Conservation (phyloP, 1,284 basidiomycete species). For the Puccinia hordei region DNA sequence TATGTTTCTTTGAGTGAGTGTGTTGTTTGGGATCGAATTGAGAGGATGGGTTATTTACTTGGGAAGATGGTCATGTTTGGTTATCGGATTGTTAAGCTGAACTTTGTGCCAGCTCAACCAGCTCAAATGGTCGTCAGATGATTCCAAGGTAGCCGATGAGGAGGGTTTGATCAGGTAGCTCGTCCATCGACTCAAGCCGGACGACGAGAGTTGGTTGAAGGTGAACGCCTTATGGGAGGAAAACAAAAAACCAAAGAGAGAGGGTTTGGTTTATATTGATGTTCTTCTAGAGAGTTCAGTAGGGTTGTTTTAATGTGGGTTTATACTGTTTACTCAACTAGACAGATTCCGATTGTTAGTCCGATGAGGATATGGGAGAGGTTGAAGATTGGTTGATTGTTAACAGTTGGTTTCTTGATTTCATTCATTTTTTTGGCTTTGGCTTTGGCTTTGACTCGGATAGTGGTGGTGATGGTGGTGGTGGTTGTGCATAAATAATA, state of each 20-base stretch:
- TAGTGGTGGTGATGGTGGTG: not conserved
- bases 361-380: constrained; percentile 13
- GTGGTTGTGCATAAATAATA: too few species aligned
- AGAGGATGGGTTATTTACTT: constrained; percentile 18
- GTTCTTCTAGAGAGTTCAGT: too few species aligned
- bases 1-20: too few species aligned
- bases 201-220: not conserved
- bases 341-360: constrained; percentile 13
- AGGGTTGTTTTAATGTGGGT: too few species aligned
- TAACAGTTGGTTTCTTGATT: too few species aligned
- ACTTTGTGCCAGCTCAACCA: constrained; percentile 35
- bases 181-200: not conserved
- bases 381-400: not conserved
- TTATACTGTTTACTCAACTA: constrained; percentile 8
- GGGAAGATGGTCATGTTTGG: constrained; percentile 13
- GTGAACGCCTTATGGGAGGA: not conserved
- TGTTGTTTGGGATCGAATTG: not conserved
- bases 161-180: not conserved
- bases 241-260: not conserved
- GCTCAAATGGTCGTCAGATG: constrained; percentile 10
- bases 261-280: not conserved
- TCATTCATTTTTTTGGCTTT: not conserved
- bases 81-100: constrained; percentile 14
- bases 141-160: not conserved
- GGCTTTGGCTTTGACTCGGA: too few species aligned